Percentiles rank a stretch among this genome's conserved stretches.
These are phyloP conservation scores for Amaranthus cruentus DNA, from an alignment of 148 eudicot species.

Conservation along the genomic window DNA sequence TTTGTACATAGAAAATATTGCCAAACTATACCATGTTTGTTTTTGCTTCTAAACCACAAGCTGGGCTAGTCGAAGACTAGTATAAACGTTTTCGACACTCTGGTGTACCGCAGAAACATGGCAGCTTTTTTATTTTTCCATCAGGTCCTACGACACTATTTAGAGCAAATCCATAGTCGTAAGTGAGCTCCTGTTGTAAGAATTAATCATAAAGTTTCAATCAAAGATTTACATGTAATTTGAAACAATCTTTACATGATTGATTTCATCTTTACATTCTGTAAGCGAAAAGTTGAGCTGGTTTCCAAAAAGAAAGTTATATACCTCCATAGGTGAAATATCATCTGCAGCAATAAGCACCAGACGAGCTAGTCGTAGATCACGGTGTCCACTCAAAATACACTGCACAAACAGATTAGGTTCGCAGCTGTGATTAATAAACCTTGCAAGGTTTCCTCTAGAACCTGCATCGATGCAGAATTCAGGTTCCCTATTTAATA, in stretches of 20 bases:
- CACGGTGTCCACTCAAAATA: slow-evolving; percentile 61
- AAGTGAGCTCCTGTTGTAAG: slow-evolving; percentile 59
- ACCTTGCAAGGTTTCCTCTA: slow-evolving; percentile 63
- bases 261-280: background rate
- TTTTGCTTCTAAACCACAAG: background rate
- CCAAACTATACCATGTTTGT: background rate
- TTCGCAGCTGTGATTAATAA: slow-evolving; percentile 79
- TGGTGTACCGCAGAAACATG: slow-evolving; percentile 63
- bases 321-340: slow-evolving; percentile 69
- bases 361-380: slow-evolving; percentile 50
- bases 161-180: slow-evolving; percentile 70
- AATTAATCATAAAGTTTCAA: background rate
- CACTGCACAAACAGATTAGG: slow-evolving; percentile 84
- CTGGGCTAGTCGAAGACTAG: slow-evolving; percentile 16
- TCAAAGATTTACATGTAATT: background rate
- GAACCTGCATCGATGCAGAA: slow-evolving; percentile 68
- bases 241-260: too few species aligned
- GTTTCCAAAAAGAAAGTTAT: background rate
- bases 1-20: too few species aligned
- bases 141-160: slow-evolving; percentile 69
- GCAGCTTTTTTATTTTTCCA: slow-evolving; percentile 42
- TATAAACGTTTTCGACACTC: slow-evolving; percentile 68
- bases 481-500: slow-evolving; percentile 44
- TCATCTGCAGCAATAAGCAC: slow-evolving; percentile 75
- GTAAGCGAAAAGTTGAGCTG: background rate